Percentiles rank a stretch among this genome's conserved stretches.
Evolutionary conservation across 2,329 filamentous ascomycete genomes (phyloP).

Genomic region (Ascochyta koolunga): DNA sequence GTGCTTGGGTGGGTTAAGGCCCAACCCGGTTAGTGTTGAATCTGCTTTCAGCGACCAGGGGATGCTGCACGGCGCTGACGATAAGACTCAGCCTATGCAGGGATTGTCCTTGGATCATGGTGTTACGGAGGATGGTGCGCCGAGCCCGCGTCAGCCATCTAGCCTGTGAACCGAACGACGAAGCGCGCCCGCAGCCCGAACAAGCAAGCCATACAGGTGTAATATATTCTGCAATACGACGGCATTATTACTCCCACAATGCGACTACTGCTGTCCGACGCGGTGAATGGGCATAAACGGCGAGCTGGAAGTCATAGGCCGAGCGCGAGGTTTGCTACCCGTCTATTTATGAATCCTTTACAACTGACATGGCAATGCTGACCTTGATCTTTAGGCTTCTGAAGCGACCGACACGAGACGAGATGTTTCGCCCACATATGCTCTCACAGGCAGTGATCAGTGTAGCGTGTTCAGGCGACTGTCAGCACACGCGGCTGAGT

Average conservation of each 20-base stretch:
- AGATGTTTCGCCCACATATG: constrained; percentile 14
- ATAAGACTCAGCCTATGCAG: constrained; percentile 35
- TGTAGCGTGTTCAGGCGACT: constrained; percentile 15
- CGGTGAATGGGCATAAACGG: constrained; percentile 7
- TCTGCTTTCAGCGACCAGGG: constrained; percentile 34
- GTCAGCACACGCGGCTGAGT: constrained; percentile 37
- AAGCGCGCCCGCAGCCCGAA: constrained; percentile 22
- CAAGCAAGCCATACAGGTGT: constrained; percentile 24
- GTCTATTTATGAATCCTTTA: neutral
- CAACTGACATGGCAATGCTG: constrained; percentile 7
- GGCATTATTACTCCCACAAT: constrained; percentile 23
- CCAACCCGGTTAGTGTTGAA: constrained; percentile 29
- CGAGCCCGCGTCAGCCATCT: constrained; percentile 36
- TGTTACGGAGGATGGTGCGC: constrained; percentile 25
- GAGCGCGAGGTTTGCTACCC: neutral
- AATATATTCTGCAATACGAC: constrained; percentile 37
- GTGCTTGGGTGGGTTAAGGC: constrained; percentile 36
- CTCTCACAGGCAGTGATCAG: constrained; percentile 22
- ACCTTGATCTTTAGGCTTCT: constrained; percentile 4
- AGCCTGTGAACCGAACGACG: constrained; percentile 24
- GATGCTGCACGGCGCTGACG: constrained; percentile 35
- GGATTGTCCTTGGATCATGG: constrained; percentile 30
- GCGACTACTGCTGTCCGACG: constrained; percentile 14
- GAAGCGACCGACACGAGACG: constrained; percentile 22
- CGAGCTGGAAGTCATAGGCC: neutral